Base-by-base conservation (phyloP, 225 moss, liverwort and hornwort genomes). In the Thuidium tamariscinum region DNA sequence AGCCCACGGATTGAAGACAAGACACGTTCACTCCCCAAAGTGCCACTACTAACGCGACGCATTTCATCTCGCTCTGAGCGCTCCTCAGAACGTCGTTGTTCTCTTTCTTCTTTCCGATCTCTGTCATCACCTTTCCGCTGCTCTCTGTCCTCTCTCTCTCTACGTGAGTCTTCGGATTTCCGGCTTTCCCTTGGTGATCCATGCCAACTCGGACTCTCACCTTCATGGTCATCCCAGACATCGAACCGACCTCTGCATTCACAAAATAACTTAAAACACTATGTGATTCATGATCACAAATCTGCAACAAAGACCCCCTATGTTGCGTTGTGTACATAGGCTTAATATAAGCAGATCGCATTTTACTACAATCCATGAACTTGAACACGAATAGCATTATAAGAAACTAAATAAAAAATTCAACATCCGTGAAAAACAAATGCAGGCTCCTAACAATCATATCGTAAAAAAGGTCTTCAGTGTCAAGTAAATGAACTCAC, bases 191-290 rank as follows among this genome's bases (percentile, higher is more conserved):
- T 92, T 14, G 90, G 91, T 79, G 92, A 89, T 71, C 92, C 93
- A 84, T 94, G 92, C 95, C 95, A 93, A 82, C 88, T 88, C 66
- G 91, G 90, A 64, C 88, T 93, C 83, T 93, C 94, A 49, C 84
- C 81, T 79, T 95, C 94, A 70, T 81, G 84, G 79, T 93, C 94
- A 81, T 94, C 94, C 91, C 95, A 94, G 17, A 95, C 93, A 89
- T 95, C 95, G 84, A 95, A 95, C 37, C 96, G 93, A 85, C 95
- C 94, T 86, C 95, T 94, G 90, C 93, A 82, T 55, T 32, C 42
- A 83, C 80, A 75, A 80, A 82, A 79, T 29, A 62, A 79, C 37
- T 68, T 81, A 61, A 80, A 74, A 75, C 46, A 74, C 80, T 75
- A 79, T 32, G 48, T 42, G 23, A 70, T 73, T 64, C 72, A 78